Evolutionary conservation across 2,329 filamentous ascomycete genomes (phyloP).

Genomic region (Microascus cirrosus): DNA sequence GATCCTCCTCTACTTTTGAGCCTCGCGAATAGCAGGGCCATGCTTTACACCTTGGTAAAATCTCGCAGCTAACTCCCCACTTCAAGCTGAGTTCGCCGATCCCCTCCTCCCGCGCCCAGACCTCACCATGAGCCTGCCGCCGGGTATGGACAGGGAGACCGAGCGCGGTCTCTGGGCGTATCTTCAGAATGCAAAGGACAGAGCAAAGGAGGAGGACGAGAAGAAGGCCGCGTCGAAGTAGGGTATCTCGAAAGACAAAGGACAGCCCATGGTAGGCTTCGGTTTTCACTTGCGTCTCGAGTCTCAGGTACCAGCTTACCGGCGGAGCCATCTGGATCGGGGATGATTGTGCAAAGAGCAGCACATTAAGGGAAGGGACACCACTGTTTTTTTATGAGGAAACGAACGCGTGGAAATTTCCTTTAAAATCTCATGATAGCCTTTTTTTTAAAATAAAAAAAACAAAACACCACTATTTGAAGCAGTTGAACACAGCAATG

Average conservation of each 20-base stretch:
- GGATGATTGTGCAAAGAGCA: too few relatives aligned
- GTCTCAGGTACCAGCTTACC: too few relatives aligned
- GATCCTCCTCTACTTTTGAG: background rate
- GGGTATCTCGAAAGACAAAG: background rate
- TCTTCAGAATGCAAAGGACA: constrained; percentile 3
- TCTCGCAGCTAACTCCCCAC: background rate
- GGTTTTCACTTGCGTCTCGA: background rate
- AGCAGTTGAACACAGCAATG: too few relatives aligned
- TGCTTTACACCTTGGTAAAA: too few relatives aligned
- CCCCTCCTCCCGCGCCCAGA: background rate
- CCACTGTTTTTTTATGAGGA: too few relatives aligned
- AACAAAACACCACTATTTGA: too few relatives aligned
- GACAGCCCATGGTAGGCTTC: background rate
- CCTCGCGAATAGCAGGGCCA: too few relatives aligned
- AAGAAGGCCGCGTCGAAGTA: background rate
- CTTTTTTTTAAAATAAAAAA: too few relatives aligned
- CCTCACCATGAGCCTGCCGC: background rate
- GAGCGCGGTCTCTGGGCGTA: background rate
- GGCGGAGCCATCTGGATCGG: too few relatives aligned
- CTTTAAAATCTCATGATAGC: too few relatives aligned
- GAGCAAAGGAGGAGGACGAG: constrained; percentile 2
- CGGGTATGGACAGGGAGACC: background rate
- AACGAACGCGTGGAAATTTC: too few relatives aligned
- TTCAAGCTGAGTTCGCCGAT: background rate
- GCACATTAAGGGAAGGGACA: too few relatives aligned